Conservation (phyloP, 495 filamentous ascomycete species). For the Platismatia glauca region DNA sequence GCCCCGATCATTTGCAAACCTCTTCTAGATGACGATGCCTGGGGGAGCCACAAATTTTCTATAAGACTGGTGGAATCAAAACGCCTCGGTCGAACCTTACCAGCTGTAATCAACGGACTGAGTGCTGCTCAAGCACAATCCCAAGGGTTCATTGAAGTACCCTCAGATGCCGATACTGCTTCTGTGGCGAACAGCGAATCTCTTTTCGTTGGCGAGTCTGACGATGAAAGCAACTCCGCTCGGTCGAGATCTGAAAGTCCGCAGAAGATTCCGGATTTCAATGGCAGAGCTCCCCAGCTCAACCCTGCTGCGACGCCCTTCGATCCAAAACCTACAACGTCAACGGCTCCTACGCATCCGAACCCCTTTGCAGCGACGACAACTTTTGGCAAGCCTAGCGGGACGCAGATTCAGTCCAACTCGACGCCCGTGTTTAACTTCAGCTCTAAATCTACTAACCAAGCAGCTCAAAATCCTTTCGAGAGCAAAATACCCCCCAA, state of each 20-base stretch:
- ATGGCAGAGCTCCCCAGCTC: constrained; percentile 9
- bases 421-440: not conserved
- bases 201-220: constrained; percentile 40
- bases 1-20: constrained; percentile 5
- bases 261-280: not conserved
- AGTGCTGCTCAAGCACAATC: constrained; percentile 39
- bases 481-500: constrained; percentile 8
- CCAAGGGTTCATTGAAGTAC: constrained; percentile 39
- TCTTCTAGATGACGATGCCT: constrained; percentile 22
- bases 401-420: not conserved
- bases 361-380: constrained; percentile 3
- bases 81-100: constrained; percentile 39
- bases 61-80: constrained; percentile 42
- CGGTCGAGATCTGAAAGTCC: constrained; percentile 10
- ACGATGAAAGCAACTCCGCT: constrained; percentile 19
- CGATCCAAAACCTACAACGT: not conserved
- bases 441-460: constrained; percentile 1
- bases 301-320: constrained; percentile 7
- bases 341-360: not conserved
- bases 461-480: not conserved
- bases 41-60: constrained; percentile 41
- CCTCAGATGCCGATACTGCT: constrained; percentile 17
- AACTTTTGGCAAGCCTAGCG: constrained; percentile 8
- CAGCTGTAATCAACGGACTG: constrained; percentile 45
- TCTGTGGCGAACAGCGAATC: constrained; percentile 29